Conservation (phyloP, 139 green algal species). For the Chlorella ohadii region DNA sequence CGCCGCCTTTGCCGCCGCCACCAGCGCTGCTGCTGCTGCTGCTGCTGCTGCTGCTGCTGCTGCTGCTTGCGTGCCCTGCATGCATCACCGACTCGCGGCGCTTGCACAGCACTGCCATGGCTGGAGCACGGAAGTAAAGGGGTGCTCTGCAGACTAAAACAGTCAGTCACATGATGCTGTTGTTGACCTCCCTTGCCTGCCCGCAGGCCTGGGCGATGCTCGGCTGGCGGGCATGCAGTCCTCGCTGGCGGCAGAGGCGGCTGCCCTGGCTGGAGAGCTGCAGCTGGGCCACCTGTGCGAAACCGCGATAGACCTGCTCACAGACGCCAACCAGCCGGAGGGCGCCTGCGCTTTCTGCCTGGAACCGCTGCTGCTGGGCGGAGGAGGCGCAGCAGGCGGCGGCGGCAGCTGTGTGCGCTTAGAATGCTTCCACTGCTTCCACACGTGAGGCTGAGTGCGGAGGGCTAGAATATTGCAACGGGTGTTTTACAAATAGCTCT, state of each 20-base stretch:
- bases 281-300: conserved; percentile 34
- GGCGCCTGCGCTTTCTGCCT: conserved; percentile 41
- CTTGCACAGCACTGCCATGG: no score
- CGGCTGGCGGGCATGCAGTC: background rate
- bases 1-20: no score
- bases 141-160: no score
- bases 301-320: conserved; percentile 24
- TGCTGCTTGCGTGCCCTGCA: no score
- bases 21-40: no score
- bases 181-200: no score
- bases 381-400: background rate
- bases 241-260: conserved; percentile 6
- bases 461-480: no score
- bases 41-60: no score
- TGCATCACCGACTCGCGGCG: no score
- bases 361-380: background rate
- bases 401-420: background rate
- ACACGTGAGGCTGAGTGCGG: background rate
- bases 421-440: conserved; percentile 42
- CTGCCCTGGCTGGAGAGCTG: conserved; percentile 17
- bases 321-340: conserved; percentile 17
- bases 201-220: conserved; percentile 5
- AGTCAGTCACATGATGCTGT: no score
- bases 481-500: no score
- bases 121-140: no score